Conservation (phyloP, 2,329 filamentous ascomycete species). For the Aspergillus fumigatiaffinis region DNA sequence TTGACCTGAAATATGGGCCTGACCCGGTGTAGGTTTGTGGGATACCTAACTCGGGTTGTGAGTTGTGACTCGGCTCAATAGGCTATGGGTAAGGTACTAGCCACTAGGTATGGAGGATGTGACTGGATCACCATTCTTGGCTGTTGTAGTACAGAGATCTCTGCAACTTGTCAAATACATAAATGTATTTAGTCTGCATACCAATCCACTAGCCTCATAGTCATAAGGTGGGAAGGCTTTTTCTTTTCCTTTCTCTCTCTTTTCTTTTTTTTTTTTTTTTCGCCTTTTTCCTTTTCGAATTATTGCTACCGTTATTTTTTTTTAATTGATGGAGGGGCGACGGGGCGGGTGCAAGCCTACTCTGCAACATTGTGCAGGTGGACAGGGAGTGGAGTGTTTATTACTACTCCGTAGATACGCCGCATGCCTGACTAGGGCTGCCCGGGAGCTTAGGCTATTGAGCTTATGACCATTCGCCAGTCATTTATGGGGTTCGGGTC, state of each 20-base stretch:
- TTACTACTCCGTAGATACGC: neutral
- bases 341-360: slow-evolving; percentile 11
- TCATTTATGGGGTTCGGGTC: slow-evolving; percentile 18
- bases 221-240: neutral
- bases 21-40: neutral
- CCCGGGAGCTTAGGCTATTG: slow-evolving; percentile 24
- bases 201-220: neutral
- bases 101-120: neutral
- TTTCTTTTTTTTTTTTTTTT: neutral
- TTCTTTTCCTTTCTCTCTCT: neutral
- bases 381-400: slow-evolving; percentile 11
- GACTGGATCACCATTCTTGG: neutral
- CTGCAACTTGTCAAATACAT: neutral
- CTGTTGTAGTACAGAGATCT: neutral
- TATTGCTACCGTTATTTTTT: neutral
- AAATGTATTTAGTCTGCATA: neutral
- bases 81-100: neutral
- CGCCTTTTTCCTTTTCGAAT: neutral
- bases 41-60: neutral
- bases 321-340: neutral
- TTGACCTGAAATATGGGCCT: neutral
- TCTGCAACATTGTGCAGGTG: slow-evolving; percentile 13
- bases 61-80: neutral
- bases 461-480: slow-evolving; percentile 21
- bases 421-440: slow-evolving; percentile 22